A percentile compares a stretch with the other conserved stretches of the same genome.
These are phyloP conservation scores for Nemania sp. DNA, from an alignment of 2,329 filamentous ascomycete genomes.

Conservation along the genomic window DNA sequence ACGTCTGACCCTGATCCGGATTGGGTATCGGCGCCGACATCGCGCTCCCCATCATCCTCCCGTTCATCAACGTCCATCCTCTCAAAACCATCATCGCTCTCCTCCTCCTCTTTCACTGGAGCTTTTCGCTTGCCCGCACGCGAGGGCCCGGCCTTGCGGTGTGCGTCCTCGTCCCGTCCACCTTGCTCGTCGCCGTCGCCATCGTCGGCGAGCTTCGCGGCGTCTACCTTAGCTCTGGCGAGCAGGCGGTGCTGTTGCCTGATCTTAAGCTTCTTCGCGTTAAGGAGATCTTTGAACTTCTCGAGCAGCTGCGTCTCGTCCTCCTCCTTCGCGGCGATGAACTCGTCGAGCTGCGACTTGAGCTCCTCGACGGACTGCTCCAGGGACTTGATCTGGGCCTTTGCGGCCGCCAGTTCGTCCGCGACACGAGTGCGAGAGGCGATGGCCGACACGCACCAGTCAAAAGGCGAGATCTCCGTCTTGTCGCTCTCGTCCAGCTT, in stretches of 20 bases:
- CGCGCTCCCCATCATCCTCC: conserved; percentile 24
- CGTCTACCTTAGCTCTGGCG: conserved; percentile 49
- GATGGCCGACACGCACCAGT: conserved; percentile 69
- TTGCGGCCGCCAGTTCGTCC: conserved; percentile 49
- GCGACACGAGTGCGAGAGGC: conserved; percentile 52
- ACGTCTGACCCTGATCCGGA: conserved; percentile 37
- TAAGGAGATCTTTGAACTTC: conserved; percentile 72
- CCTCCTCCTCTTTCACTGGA: conserved; percentile 41
- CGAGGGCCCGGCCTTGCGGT: conserved; percentile 44
- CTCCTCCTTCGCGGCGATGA: conserved; percentile 67
- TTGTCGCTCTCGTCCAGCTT: conserved; percentile 59
- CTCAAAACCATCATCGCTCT: conserved; percentile 50
- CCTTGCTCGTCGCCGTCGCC: conserved; percentile 32
- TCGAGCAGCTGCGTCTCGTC: conserved; percentile 69
- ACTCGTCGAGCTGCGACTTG: conserved; percentile 66
- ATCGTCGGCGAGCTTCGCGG: conserved; percentile 42
- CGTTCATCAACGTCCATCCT: conserved; percentile 55
- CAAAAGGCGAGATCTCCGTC: conserved; percentile 63
- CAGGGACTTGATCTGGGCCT: conserved; percentile 52
- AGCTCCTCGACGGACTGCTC: conserved; percentile 63
- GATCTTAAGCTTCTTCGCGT: conserved; percentile 81
- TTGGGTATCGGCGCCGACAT: conserved; percentile 30
- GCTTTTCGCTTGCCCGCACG: conserved; percentile 57
- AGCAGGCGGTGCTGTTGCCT: conserved; percentile 71
- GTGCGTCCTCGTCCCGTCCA: conserved; percentile 26